A percentile compares a stretch with the other conserved stretches of the same genome.
Conservation (phyloP, 208 protist species). For the Leishmania major region DNA sequence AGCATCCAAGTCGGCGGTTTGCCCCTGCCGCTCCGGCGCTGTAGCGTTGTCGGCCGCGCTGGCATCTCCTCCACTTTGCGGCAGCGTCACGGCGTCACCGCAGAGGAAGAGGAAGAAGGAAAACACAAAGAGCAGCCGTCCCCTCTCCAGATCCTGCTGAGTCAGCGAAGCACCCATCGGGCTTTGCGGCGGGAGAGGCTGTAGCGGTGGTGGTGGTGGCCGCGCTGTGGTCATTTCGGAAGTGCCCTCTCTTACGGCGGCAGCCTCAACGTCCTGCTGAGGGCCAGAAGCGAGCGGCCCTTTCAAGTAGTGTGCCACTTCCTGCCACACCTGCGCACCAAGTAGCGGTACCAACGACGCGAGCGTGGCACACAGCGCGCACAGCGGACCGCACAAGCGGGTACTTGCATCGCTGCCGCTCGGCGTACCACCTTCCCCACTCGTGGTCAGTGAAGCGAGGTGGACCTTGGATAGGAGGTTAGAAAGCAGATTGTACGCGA, state of each 20-base stretch:
- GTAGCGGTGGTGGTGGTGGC: not conserved
- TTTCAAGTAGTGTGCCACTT: conserved; percentile 27
- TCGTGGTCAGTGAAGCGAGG: not conserved
- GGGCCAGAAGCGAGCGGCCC: conserved; percentile 5
- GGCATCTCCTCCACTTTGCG: not conserved
- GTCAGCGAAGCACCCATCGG: conserved; percentile 5
- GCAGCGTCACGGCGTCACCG: conserved; percentile 17
- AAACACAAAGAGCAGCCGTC: conserved; percentile 25
- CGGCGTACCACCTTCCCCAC: not conserved
- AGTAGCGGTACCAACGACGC: conserved; percentile 49
- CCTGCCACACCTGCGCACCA: conserved; percentile 34
- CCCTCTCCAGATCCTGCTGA: conserved; percentile 11
- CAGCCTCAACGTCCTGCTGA: not conserved
- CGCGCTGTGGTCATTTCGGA: not conserved
- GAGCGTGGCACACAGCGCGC: conserved; percentile 45
- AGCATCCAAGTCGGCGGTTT: not conserved
- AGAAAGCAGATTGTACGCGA: conserved; percentile 34
- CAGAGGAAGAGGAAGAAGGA: conserved; percentile 29
- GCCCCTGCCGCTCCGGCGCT: too few relatives aligned
- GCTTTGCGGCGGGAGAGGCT: not conserved
- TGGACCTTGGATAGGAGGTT: conserved; percentile 19
- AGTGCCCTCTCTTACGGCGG: not conserved
- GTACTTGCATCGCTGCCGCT: conserved; percentile 11
- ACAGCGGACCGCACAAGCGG: conserved; percentile 31
- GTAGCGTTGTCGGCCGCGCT: not conserved